Evolutionary conservation across 805 yeast genomes (phyloP), one percentile per base, ranked within the genome.

Genomic region (Brettanomyces nanus): DNA sequence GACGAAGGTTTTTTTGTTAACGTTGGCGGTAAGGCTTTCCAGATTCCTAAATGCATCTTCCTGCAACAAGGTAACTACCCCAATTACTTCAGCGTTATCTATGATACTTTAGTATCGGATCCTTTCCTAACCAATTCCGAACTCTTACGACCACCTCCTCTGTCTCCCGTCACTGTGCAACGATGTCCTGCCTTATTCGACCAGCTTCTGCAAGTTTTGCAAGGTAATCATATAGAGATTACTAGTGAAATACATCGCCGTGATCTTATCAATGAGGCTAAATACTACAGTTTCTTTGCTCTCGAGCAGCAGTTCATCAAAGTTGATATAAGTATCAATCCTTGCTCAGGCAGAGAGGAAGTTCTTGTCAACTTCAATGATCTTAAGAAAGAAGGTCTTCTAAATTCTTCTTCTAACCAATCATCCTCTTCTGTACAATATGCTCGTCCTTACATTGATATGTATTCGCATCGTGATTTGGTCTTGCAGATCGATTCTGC

Each of bases 111-210:
- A 17, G 63, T 75, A 41, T 54, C 63, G 3, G 79, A 77, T 42
- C 71, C 77, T 9, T 46, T 48, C 13, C 40, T 47, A 4, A 39
- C 52, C 1, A 65, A 70, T 19, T 62, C 64, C 15, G 57, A 79
- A 47, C 35, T 40, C 9, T 58, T 82, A 3, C 61, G 95, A 28
- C 96, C 96, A 1, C 95, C 95, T 3, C 85, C 92, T 1, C 71
- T 75, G 40, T 68, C 74, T 7, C 82, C 84, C 0, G 64, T 68
- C 1, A 69, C 69, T 3, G 59, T 71, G 3, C 59, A 68, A 26
- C 63, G 86, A 43, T 71, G 79, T 2, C 69, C 80, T 0, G 54
- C 50, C 17, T 53, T 75, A 38, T 86, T 79, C 53, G 62, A 53
- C 15, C 79, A 74, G 33, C 49, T 87, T 20, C 38, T 87, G 33